A percentile compares a stretch with the other conserved stretches of the same genome.
Evolutionary conservation across 2,329 filamentous ascomycete species (phyloP).

Genomic region (Rosellinia necatrix): DNA sequence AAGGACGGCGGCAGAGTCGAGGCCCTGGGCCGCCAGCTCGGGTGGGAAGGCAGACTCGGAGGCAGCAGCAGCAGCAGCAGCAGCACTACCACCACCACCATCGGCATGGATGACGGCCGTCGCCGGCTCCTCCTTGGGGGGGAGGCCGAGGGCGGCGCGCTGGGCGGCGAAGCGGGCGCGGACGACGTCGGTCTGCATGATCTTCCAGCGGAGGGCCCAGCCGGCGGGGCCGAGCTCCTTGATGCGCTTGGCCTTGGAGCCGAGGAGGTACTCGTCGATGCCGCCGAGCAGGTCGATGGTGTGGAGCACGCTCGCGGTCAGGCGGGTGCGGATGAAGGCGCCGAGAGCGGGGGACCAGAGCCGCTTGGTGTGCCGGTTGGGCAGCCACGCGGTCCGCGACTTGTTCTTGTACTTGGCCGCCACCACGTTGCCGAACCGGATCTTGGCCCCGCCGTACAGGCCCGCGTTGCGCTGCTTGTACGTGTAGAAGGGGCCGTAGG

Average conservation of each 20-base stretch:
- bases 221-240: slow-evolving; percentile 87
- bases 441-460: slow-evolving; percentile 71
- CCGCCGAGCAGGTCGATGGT: slow-evolving; percentile 85
- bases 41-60: slow-evolving; percentile 42
- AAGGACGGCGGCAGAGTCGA: slow-evolving; percentile 40
- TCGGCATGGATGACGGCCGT: too few species aligned
- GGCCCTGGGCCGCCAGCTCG: slow-evolving; percentile 33
- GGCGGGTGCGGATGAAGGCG: slow-evolving; percentile 66
- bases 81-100: slow-evolving; percentile 14
- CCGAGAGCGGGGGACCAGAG: slow-evolving; percentile 68
- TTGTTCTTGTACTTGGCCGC: slow-evolving; percentile 70
- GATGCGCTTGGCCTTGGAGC: slow-evolving; percentile 75
- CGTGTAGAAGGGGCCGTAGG: slow-evolving; percentile 68
- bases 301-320: slow-evolving; percentile 71
- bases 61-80: slow-evolving; percentile 43
- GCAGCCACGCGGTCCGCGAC: slow-evolving; percentile 73
- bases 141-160: slow-evolving; percentile 68
- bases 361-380: slow-evolving; percentile 72
- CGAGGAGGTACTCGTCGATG: slow-evolving; percentile 88
- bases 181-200: slow-evolving; percentile 77
- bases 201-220: slow-evolving; percentile 86
- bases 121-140: slow-evolving; percentile 49
- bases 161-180: slow-evolving; percentile 69
- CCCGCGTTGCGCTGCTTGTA: slow-evolving; percentile 83
- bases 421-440: slow-evolving; percentile 81